Percentiles rank a stretch among this genome's conserved stretches.
Evolutionary conservation across 768 basidiomycete species (phyloP).

Genomic region (Lentinus tigrinus): DNA sequence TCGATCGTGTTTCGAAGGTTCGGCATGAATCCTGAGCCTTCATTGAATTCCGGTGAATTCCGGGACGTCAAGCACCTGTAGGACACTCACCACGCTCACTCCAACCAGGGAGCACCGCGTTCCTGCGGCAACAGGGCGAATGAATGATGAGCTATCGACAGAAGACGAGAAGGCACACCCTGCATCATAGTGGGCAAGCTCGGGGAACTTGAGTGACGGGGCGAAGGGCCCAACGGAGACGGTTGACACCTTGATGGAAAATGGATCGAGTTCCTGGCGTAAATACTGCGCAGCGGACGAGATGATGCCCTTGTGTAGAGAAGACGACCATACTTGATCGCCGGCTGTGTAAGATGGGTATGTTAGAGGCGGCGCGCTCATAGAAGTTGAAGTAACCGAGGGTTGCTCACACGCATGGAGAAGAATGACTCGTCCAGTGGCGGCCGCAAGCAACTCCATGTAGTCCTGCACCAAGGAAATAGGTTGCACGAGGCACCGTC

Average conservation of each 20-base stretch:
- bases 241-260: conserved; percentile 22
- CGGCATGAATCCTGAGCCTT: not conserved
- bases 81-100: not conserved
- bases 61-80: not conserved
- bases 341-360: conserved; percentile 8
- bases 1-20: not conserved
- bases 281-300: conserved; percentile 18
- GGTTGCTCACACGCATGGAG: conserved; percentile 22
- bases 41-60: not conserved
- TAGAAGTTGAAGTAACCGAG: not conserved
- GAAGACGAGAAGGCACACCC: not conserved
- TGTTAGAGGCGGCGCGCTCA: conserved; percentile 3
- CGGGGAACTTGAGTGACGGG: conserved; percentile 5
- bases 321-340: not conserved
- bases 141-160: conserved; percentile 3
- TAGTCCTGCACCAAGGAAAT: conserved; percentile 29
- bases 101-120: not conserved
- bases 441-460: conserved; percentile 25
- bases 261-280: conserved; percentile 11
- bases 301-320: conserved; percentile 9
- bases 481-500: conserved; percentile 25
- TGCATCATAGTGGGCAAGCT: not conserved
- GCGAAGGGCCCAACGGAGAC: conserved; percentile 13
- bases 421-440: conserved; percentile 32
- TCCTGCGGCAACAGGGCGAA: not conserved